A percentile compares a stretch with the other conserved stretches of the same genome.
Conservation (phyloP, 495 filamentous ascomycete species). For the Daldinia concentrica region DNA sequence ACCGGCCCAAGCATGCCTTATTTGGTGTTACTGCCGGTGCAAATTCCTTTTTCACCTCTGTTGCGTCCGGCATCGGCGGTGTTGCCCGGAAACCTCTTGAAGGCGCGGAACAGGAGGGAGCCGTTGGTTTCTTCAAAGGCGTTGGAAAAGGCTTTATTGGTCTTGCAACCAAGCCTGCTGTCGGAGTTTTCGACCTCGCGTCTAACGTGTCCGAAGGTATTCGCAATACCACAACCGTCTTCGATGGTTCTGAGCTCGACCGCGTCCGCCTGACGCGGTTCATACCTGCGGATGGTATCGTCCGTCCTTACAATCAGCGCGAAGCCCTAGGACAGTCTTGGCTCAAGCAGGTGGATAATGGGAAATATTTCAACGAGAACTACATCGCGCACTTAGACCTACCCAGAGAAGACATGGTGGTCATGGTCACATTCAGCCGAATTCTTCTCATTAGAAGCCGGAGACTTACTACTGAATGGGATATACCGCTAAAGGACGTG, state of each 20-base stretch:
- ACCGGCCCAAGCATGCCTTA: slow-evolving; percentile 94
- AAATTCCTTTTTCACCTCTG: slow-evolving; percentile 88
- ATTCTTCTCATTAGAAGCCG: slow-evolving; percentile 91
- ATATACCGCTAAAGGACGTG: slow-evolving; percentile 92
- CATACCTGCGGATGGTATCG: slow-evolving; percentile 89
- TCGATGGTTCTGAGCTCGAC: slow-evolving; percentile 92
- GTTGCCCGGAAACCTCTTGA: slow-evolving; percentile 92
- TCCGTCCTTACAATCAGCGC: slow-evolving; percentile 93
- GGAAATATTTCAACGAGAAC: slow-evolving; percentile 95
- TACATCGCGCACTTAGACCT: slow-evolving; percentile 98
- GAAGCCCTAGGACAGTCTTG: slow-evolving; percentile 98
- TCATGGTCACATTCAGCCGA: slow-evolving; percentile 91
- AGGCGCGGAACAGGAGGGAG: slow-evolving; percentile 94
- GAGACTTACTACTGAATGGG: slow-evolving; percentile 89
- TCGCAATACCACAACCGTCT: slow-evolving; percentile 97
- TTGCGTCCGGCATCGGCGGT: slow-evolving; percentile 93
- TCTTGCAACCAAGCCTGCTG: slow-evolving; percentile 92
- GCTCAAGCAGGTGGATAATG: slow-evolving; percentile 97
- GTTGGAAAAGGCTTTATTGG: slow-evolving; percentile 95
- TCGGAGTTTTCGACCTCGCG: slow-evolving; percentile 95
- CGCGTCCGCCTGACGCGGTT: slow-evolving; percentile 91
- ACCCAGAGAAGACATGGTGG: slow-evolving; percentile 86
- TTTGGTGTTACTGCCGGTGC: slow-evolving; percentile 96
- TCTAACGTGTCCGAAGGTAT: slow-evolving; percentile 97
- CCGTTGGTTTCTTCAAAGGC: slow-evolving; percentile 94